A percentile compares a stretch with the other conserved stretches of the same genome.
These are phyloP conservation scores for Musa troglodytarum DNA, from an alignment of 176 grass and related monocot genomes.

Conservation along the genomic window DNA sequence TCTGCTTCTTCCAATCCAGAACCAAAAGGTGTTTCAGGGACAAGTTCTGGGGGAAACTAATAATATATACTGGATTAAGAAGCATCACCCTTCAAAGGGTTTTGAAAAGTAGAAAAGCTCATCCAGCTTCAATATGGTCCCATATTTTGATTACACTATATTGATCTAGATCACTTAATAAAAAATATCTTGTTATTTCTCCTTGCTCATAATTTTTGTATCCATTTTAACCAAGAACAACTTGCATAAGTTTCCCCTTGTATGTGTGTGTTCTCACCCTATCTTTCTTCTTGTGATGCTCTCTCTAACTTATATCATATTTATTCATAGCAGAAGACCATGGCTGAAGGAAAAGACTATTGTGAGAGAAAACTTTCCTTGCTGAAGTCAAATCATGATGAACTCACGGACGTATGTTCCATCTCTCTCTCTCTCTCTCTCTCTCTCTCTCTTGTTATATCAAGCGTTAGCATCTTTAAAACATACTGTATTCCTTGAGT, in stretches of 20 bases:
- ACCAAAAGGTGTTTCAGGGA: not conserved
- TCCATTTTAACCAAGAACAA: not conserved
- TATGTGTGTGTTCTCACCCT: not conserved
- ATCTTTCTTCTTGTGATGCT: slow-evolving; percentile 5
- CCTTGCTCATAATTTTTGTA: not conserved
- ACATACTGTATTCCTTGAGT: not conserved
- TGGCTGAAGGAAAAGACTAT: slow-evolving; percentile 88
- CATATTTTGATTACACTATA: too few species aligned
- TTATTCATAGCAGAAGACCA: slow-evolving; percentile 54
- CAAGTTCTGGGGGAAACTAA: not conserved
- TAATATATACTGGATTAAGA: not conserved
- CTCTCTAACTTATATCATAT: not conserved
- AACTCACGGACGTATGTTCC: slow-evolving; percentile 64
- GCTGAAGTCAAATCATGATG: slow-evolving; percentile 83
- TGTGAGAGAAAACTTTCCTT: slow-evolving; percentile 85
- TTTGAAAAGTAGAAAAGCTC: not conserved
- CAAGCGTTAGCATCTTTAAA: not conserved
- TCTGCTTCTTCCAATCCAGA: not conserved
- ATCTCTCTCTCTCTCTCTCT: not conserved
- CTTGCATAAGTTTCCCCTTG: not conserved
- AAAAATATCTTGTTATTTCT: not conserved
- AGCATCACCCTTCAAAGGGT: not conserved
- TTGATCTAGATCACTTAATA: not conserved
- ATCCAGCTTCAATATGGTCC: not conserved
- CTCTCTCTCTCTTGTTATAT: not conserved